Evolutionary conservation across 176 grass and related monocot species (phyloP).

Genomic region (Alopecurus myosuroides): DNA sequence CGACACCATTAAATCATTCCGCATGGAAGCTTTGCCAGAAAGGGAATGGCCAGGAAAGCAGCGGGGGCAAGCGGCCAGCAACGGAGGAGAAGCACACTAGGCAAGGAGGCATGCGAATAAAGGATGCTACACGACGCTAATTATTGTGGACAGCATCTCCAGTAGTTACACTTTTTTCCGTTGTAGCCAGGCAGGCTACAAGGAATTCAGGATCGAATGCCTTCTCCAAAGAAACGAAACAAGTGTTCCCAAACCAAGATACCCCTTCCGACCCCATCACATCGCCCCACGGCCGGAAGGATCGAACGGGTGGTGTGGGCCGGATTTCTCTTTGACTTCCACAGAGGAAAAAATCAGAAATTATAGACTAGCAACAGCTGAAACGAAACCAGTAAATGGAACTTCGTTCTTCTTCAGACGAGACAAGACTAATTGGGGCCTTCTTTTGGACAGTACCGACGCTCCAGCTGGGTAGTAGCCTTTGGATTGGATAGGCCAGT

Average conservation of each 20-base stretch:
- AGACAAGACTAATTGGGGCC: background rate
- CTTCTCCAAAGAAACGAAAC: constrained; percentile 6
- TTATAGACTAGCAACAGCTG: background rate
- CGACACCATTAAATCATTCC: constrained; percentile 30
- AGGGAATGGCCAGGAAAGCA: constrained; percentile 1
- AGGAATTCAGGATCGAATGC: constrained; percentile 29
- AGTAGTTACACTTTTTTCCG: background rate
- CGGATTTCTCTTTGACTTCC: constrained; percentile 8
- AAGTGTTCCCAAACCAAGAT: constrained; percentile 28
- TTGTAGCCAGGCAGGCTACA: background rate
- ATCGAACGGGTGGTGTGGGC: constrained; percentile 2
- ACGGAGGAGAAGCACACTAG: background rate
- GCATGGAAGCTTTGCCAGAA: constrained; percentile 26
- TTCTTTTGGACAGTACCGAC: background rate
- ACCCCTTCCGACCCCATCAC: constrained; percentile 29
- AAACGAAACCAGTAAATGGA: background rate
- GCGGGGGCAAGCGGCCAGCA: background rate
- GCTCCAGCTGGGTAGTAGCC: constrained; percentile 3
- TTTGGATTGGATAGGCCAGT: background rate
- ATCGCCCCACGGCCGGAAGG: constrained; percentile 16
- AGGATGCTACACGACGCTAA: constrained; percentile 10
- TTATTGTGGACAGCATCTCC: constrained; percentile 38
- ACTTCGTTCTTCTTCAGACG: background rate
- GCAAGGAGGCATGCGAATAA: constrained; percentile 29
- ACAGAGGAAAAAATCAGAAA: background rate